A percentile compares a stretch with the other conserved stretches of the same genome.
These are phyloP conservation scores for Lumnitzera littorea DNA, from an alignment of 345 rosid species.

Conservation along the genomic window DNA sequence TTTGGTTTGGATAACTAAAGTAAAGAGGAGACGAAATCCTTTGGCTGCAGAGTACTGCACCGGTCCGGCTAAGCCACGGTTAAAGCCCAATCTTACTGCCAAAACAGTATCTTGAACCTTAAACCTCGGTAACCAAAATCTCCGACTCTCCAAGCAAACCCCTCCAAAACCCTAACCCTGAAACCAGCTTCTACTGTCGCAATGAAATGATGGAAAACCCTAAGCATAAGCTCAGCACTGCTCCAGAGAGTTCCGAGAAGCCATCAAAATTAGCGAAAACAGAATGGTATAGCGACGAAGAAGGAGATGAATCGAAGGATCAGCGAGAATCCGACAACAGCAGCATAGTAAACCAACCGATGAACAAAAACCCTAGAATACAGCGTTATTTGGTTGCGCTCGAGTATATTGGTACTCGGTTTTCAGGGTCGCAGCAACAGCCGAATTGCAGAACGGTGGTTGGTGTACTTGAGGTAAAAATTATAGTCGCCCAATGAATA, in stretches of 20 bases:
- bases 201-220: slow-evolving; percentile 37
- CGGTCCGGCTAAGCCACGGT: too few relatives aligned
- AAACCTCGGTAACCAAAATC: too few relatives aligned
- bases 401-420: slow-evolving; percentile 84
- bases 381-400: slow-evolving; percentile 84
- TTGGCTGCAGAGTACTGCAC: too few relatives aligned
- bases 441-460: slow-evolving; percentile 60
- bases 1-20: too few relatives aligned
- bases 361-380: slow-evolving; percentile 44
- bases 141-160: too few relatives aligned
- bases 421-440: slow-evolving; percentile 86
- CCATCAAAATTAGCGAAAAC: slow-evolving; percentile 46
- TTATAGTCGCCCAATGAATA: too few relatives aligned
- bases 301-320: slow-evolving; percentile 20
- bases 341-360: slow-evolving; percentile 11
- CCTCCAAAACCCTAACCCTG: too few relatives aligned
- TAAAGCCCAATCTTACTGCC: too few relatives aligned
- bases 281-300: slow-evolving; percentile 23
- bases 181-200: not conserved
- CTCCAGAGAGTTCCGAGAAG: slow-evolving; percentile 23
- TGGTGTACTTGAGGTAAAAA: slow-evolving; percentile 66
- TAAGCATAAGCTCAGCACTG: slow-evolving; percentile 24
- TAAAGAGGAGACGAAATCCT: too few relatives aligned
- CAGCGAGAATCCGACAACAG: slow-evolving; percentile 12
- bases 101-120: too few relatives aligned